phyloP scores from a whole-genome alignment of 2,329 filamentous ascomycete genomes.

The Teratosphaeria gauchensis region DNA sequence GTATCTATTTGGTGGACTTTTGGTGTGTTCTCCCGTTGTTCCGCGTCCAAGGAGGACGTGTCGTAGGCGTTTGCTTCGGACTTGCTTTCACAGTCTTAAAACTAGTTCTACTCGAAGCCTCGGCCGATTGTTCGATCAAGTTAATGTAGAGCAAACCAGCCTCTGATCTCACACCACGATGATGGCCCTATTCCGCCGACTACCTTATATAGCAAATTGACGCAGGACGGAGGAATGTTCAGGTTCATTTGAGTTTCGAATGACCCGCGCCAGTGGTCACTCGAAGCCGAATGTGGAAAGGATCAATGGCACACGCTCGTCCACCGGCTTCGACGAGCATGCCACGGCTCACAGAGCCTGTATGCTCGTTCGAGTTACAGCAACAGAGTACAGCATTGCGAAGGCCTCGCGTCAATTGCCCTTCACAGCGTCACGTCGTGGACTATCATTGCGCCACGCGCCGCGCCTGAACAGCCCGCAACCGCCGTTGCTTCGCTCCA shows the following conservation, averaged over 20 bases:
- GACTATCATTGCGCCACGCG: neutral
- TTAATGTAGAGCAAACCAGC: neutral
- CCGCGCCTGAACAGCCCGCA: neutral
- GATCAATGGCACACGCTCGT: neutral
- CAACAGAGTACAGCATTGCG: neutral
- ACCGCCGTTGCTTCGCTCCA: neutral
- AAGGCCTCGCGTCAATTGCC: no score
- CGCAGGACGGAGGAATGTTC: neutral
- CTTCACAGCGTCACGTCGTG: no score
- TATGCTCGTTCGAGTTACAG: no score
- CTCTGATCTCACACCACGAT: no score
- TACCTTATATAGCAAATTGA: neutral
- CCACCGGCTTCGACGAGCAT: neutral
- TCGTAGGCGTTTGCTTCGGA: neutral
- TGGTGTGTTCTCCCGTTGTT: neutral
- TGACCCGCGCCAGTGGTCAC: neutral
- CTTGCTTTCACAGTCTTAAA: neutral
- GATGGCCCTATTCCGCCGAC: no score
- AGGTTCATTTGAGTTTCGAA: neutral
- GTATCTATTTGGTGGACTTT: neutral
- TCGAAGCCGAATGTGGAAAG: neutral
- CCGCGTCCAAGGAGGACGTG: neutral
- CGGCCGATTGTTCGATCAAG: neutral
- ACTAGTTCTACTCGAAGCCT: neutral
- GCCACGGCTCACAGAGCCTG: no score